Percentiles rank a stretch among this genome's conserved stretches.
Conservation (phyloP, 768 basidiomycete species). For the Lentinula sp. region DNA sequence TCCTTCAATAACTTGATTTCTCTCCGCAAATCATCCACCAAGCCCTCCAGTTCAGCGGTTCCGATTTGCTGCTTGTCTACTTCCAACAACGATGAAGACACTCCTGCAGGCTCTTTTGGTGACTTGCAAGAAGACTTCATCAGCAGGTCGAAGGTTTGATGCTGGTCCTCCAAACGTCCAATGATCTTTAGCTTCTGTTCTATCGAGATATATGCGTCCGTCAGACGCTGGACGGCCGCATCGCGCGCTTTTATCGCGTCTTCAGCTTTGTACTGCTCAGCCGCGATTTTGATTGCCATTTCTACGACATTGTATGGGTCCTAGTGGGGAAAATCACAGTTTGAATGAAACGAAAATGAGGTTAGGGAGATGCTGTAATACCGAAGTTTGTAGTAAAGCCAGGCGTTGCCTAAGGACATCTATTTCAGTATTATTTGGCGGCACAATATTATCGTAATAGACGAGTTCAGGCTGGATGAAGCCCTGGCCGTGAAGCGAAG, state of each 20-base stretch:
- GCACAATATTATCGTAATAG: neutral
- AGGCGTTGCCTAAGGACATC: constrained; percentile 4
- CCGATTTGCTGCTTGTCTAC: constrained; percentile 27
- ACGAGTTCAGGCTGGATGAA: neutral
- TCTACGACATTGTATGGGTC: constrained; percentile 44
- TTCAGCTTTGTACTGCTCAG: constrained; percentile 43
- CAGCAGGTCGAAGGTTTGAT: neutral
- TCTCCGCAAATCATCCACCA: constrained; percentile 31
- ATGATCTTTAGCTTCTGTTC: constrained; percentile 51
- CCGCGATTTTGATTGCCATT: constrained; percentile 48
- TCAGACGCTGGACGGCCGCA: constrained; percentile 49
- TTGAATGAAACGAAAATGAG: neutral
- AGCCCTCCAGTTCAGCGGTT: constrained; percentile 29
- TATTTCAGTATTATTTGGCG: neutral
- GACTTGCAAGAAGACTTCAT: constrained; percentile 8
- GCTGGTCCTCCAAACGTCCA: constrained; percentile 17
- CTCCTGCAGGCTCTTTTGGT: neutral
- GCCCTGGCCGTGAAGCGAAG: neutral
- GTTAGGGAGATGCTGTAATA: constrained; percentile 2
- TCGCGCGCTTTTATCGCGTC: constrained; percentile 65
- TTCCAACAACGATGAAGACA: constrained; percentile 10
- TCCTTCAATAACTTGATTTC: constrained; percentile 26
- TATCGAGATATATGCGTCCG: constrained; percentile 53
- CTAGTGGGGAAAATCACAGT: constrained; percentile 16
- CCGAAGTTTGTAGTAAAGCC: constrained; percentile 17